Percentiles rank a stretch among this genome's conserved stretches.
Evolutionary conservation across 495 filamentous ascomycete species (phyloP).

Genomic region (Penicillium dipodomyicola): DNA sequence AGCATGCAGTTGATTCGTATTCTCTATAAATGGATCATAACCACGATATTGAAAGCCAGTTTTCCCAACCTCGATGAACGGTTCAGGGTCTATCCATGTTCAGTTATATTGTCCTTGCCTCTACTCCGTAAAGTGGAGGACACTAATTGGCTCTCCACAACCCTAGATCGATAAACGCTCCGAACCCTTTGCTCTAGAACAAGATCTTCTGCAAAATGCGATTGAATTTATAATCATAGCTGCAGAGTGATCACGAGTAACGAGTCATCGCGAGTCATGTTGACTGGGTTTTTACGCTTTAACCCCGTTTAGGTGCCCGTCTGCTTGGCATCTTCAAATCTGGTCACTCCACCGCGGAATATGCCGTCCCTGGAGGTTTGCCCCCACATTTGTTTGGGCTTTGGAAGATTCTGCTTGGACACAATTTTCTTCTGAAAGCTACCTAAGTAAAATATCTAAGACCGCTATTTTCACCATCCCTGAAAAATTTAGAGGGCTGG

Average conservation of each 20-base stretch:
- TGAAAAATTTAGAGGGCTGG: not conserved
- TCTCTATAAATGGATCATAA: too few relatives aligned
- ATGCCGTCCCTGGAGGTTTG: slow-evolving; percentile 1
- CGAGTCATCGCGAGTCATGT: slow-evolving; percentile 7
- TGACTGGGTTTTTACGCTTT: not conserved
- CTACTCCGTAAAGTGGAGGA: not conserved
- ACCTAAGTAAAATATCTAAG: not conserved
- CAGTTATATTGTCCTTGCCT: not conserved
- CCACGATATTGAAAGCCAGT: not conserved
- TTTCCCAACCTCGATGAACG: not conserved
- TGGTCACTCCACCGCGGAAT: slow-evolving; percentile 13
- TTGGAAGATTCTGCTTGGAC: not conserved
- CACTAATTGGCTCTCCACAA: not conserved
- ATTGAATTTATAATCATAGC: not conserved
- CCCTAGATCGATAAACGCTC: not conserved
- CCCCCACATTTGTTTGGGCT: slow-evolving; percentile 4
- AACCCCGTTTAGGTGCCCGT: slow-evolving; percentile 6
- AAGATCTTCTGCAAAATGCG: not conserved
- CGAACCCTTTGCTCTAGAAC: slow-evolving; percentile 5
- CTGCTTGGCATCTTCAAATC: slow-evolving; percentile 10
- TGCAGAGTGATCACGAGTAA: not conserved
- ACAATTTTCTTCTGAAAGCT: not conserved
- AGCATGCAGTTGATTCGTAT: too few relatives aligned
- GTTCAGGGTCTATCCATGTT: not conserved
- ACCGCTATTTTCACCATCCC: not conserved